A percentile compares a stretch with the other conserved stretches of the same genome.
These are phyloP conservation scores for Fusarium protoensiforme DNA, from an alignment of 2,329 filamentous ascomycete species.

Conservation along the genomic window DNA sequence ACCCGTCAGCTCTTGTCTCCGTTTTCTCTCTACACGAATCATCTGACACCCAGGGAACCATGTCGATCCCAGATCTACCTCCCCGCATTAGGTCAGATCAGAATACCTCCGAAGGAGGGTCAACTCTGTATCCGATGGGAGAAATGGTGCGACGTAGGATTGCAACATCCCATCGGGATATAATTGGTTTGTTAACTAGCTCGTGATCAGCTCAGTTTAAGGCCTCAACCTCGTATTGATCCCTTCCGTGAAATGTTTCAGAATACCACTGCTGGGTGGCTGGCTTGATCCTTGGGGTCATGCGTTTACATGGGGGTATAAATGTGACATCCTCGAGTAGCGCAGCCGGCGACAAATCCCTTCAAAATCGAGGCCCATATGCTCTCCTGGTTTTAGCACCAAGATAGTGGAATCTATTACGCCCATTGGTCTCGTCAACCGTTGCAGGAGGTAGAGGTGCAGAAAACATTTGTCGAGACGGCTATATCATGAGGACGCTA, in stretches of 20 bases:
- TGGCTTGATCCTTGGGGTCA: neutral
- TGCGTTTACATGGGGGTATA: neutral
- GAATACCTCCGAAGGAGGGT: neutral
- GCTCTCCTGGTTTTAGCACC: neutral
- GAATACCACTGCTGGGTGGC: neutral
- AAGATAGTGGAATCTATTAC: accelerated
- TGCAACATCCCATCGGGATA: neutral
- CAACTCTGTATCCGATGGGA: neutral
- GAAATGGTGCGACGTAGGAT: neutral
- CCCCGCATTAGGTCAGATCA: neutral
- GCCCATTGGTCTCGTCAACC: neutral
- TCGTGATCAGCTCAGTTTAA: neutral
- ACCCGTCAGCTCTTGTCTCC: neutral
- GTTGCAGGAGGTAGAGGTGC: neutral
- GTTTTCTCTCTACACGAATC: neutral
- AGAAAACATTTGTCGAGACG: neutral
- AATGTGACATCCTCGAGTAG: neutral
- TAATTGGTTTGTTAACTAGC: neutral
- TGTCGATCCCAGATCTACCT: neutral
- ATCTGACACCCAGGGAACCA: neutral
- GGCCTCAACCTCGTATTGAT: neutral
- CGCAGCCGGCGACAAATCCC: neutral
- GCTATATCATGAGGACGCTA: neutral
- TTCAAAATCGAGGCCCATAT: neutral
- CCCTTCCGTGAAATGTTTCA: neutral